These are phyloP conservation scores for Skeletonema grethae DNA, from an alignment of 108 stramenopile species.

Conservation along the genomic window DNA sequence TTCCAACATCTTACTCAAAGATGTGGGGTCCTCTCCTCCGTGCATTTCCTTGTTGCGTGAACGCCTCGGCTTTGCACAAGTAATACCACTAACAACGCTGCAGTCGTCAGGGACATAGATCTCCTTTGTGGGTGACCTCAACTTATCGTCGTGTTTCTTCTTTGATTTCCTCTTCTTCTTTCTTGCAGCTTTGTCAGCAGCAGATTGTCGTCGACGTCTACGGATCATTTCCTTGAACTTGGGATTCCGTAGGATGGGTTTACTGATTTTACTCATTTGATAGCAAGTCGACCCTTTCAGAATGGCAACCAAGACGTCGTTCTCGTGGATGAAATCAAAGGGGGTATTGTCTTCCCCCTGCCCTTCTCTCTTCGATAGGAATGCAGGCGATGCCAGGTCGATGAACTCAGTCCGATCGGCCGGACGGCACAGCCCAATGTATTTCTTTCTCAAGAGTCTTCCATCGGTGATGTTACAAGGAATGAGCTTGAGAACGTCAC, in stretches of 20 bases:
- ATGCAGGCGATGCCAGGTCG: constrained; percentile 16
- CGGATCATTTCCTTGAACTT: constrained; percentile 49
- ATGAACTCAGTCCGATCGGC: constrained; percentile 37
- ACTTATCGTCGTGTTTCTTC: background rate
- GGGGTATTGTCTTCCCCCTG: background rate
- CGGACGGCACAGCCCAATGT: constrained; percentile 34
- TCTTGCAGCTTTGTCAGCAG: background rate
- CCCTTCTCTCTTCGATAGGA: background rate
- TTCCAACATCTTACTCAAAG: constrained; percentile 38
- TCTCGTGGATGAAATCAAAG: constrained; percentile 24
- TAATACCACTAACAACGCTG: background rate
- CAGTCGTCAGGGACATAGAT: background rate
- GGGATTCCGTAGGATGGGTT: constrained; percentile 43
- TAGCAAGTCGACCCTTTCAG: constrained; percentile 29
- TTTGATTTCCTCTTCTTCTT: constrained; percentile 1
- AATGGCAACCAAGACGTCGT: constrained; percentile 47
- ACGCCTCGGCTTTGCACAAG: background rate
- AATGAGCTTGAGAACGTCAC: constrained; percentile 26
- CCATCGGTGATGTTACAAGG: constrained; percentile 29
- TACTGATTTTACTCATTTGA: constrained; percentile 45
- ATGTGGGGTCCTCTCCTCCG: constrained; percentile 15
- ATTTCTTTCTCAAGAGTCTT: constrained; percentile 25
- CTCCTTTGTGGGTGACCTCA: background rate
- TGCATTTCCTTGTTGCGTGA: background rate
- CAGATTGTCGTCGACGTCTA: constrained; percentile 10